phyloP scores from a whole-genome alignment of 495 filamentous ascomycete species.

The Letharia lupina region DNA sequence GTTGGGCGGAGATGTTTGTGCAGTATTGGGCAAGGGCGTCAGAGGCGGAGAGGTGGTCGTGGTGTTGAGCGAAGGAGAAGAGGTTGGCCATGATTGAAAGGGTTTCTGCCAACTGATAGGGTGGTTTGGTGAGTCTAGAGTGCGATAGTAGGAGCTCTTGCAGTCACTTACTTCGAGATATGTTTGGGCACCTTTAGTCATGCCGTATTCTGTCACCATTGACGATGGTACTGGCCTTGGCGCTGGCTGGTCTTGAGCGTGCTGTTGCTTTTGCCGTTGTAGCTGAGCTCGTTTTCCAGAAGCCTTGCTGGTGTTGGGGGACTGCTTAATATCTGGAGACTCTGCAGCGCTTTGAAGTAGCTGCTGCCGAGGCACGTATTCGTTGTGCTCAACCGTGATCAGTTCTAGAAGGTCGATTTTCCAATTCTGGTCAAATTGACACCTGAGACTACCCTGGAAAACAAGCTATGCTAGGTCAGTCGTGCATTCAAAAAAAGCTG shows the following conservation, averaged over 20 bases:
- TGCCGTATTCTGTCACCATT: conserved; percentile 53
- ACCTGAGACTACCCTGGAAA: conserved; percentile 51
- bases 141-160: conserved; percentile 3
- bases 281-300: conserved; percentile 45
- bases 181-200: conserved; percentile 48
- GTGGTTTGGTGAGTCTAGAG: conserved; percentile 12
- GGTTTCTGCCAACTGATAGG: conserved; percentile 57
- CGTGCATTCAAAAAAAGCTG: conserved; percentile 8
- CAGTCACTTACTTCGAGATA: conserved; percentile 55
- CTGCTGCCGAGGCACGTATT: conserved; percentile 55
- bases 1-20: conserved; percentile 28
- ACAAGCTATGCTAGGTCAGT: conserved; percentile 46
- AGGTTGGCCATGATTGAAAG: conserved; percentile 65
- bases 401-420: conserved; percentile 69
- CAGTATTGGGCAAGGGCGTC: conserved; percentile 56
- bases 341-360: conserved; percentile 37
- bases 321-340: conserved; percentile 55
- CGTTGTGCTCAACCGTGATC: conserved; percentile 51
- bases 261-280: conserved; percentile 40
- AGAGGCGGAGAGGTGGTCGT: conserved; percentile 51
- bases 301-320: conserved; percentile 59
- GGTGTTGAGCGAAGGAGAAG: conserved; percentile 51
- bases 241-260: conserved; percentile 26
- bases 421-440: conserved; percentile 57
- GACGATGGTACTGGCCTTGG: conserved; percentile 54